Base-by-base conservation (phyloP, 2,329 filamentous ascomycete species). In the Alternaria rosae region DNA sequence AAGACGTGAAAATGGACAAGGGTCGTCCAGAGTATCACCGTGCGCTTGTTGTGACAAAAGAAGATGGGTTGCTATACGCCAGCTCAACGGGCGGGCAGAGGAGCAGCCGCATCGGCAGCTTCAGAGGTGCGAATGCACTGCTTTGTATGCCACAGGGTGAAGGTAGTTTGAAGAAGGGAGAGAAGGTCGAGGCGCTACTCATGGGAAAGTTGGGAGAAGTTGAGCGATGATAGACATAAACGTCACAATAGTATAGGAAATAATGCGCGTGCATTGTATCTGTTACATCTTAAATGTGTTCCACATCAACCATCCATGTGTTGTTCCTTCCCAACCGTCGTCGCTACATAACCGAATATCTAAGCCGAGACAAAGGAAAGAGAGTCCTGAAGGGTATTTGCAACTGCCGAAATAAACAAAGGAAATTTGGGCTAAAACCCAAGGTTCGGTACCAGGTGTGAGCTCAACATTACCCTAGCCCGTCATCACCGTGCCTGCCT, bases 61-160 rank as follows among this genome's bases (percentile, higher is more conserved):
- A 68, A 0, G 89, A 94, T 70, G 94, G 94, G 0, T 71, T 82
- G 9, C 79, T 98, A 50, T 83, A 87, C 62, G 95, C 93, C 0
- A 87, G 83, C 28, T 97, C 93, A 73, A 99, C 95, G 0, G 95
- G 95, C 6, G 89, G 91, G 4, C 95, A 99, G 82, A 85, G 95
- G 54, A 98, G 94, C 78, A 96, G 92, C 15, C 87, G 89, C 64
- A 93, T 99, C 3, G 93, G 93, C 0, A 98, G 94, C 78, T 84
- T 98, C 69, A 92, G 90, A 64, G 90, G 91, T 20, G 94, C 95
- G 3, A 99, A 99, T 82, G 93, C 91, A 5, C 80, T 99, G 71
- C 80, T 98, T 23, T 92, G 91, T 70, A 82, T 96, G 80, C 91
- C 91, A 0, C 84, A 85, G 35, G 87, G 88, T 3, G 83, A 88